Conservation (phyloP, 2,329 filamentous ascomycete genomes). For the Cladosporium sp. region DNA sequence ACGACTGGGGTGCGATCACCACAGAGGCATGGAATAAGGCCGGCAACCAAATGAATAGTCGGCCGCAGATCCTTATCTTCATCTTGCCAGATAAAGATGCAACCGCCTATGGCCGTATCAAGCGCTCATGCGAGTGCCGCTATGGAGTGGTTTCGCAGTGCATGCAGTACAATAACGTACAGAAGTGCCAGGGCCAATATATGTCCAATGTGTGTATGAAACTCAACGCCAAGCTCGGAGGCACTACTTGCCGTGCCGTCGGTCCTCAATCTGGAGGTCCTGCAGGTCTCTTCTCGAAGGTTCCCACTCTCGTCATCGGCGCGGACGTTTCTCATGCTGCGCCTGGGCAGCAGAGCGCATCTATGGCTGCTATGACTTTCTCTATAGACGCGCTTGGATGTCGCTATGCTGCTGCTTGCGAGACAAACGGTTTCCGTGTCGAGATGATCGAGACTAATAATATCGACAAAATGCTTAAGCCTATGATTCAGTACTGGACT, state of each 20-base stretch:
- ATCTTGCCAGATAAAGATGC: constrained; percentile 66
- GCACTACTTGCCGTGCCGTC: constrained; percentile 57
- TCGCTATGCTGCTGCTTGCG: constrained; percentile 70
- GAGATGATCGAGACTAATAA: constrained; percentile 71
- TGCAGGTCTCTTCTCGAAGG: constrained; percentile 29
- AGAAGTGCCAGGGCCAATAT: constrained; percentile 70
- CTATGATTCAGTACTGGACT: constrained; percentile 59
- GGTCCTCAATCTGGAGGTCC: constrained; percentile 29
- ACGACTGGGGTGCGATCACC: constrained; percentile 26
- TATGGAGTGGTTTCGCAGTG: constrained; percentile 81
- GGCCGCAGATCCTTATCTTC: constrained; percentile 73
- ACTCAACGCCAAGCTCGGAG: constrained; percentile 91
- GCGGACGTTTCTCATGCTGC: constrained; percentile 83
- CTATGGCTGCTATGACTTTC: constrained; percentile 81
- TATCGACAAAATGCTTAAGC: constrained; percentile 56
- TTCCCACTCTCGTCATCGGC: constrained; percentile 76
- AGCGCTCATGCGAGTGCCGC: constrained; percentile 81
- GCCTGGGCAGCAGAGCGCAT: constrained; percentile 59
- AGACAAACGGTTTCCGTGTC: constrained; percentile 75
- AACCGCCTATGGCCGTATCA: constrained; percentile 73
- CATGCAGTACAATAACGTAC: constrained; percentile 64
- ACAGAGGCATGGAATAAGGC: constrained; percentile 48
- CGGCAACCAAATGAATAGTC: constrained; percentile 46
- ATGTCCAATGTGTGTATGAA: constrained; percentile 95
- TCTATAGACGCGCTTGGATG: constrained; percentile 65